Conservation (phyloP, 108 stramenopile species). For the Craspedostauros australis region DNA sequence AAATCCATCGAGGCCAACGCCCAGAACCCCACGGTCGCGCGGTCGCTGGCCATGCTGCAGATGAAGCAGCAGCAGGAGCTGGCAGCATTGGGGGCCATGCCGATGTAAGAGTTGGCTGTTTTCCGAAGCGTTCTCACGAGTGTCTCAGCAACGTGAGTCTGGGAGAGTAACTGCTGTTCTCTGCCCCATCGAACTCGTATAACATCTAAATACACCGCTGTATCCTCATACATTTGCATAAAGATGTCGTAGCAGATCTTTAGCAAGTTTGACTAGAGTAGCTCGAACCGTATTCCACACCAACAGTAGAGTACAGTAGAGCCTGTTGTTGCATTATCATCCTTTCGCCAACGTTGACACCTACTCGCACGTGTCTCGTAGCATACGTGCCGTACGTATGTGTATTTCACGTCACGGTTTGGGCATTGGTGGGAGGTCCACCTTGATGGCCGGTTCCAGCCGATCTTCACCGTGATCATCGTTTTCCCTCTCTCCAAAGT, state of each 20-base stretch:
- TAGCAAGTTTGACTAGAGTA: no score
- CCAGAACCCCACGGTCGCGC: slow-evolving; percentile 65
- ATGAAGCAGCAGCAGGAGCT: slow-evolving; percentile 87
- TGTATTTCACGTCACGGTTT: no score
- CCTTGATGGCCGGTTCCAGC: neutral
- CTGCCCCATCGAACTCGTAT: no score
- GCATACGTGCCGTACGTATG: no score
- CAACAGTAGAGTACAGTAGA: no score
- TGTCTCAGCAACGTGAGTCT: no score
- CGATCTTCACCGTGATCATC: neutral
- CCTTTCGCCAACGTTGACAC: no score
- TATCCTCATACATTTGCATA: neutral
- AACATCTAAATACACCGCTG: neutral
- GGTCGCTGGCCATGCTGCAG: slow-evolving; percentile 77
- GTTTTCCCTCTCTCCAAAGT: neutral
- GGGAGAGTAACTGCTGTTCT: neutral
- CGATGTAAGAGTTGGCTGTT: neutral
- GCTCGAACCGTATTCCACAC: no score
- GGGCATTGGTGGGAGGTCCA: no score
- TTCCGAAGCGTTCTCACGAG: neutral
- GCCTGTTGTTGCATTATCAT: no score
- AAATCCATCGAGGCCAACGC: slow-evolving; percentile 68
- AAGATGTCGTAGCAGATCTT: neutral
- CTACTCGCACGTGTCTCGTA: no score
- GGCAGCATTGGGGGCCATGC: slow-evolving; percentile 45